These are phyloP conservation scores for Onygena corvina DNA, from an alignment of 2,329 filamentous ascomycete species.

Conservation along the genomic window DNA sequence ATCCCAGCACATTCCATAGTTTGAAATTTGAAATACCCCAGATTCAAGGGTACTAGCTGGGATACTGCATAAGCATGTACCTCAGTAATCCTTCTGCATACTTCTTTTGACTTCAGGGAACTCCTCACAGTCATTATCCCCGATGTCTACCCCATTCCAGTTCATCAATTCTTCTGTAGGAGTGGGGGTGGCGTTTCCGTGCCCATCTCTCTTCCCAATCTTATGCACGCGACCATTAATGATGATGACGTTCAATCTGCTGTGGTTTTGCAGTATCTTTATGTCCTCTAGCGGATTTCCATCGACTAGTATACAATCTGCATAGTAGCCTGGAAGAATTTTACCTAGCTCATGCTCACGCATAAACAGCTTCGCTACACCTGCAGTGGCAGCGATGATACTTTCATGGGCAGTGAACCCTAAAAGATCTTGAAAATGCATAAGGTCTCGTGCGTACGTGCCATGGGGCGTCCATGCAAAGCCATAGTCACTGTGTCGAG, in stretches of 20 bases:
- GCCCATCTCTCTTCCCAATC: slow-evolving; percentile 17
- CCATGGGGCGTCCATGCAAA: slow-evolving; percentile 41
- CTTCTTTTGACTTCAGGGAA: slow-evolving; percentile 10
- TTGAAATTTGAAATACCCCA: neutral
- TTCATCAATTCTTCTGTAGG: neutral
- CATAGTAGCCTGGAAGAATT: slow-evolving; percentile 33
- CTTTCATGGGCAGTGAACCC: slow-evolving; percentile 36
- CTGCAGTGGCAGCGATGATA: slow-evolving; percentile 35
- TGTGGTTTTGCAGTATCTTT: slow-evolving; percentile 33
- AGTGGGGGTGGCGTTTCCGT: slow-evolving; percentile 10
- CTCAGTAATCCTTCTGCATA: slow-evolving; percentile 12
- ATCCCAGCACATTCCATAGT: neutral
- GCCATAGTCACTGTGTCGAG: slow-evolving; percentile 31
- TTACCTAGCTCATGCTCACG: slow-evolving; percentile 28
- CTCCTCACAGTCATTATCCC: slow-evolving; percentile 5
- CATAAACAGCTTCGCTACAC: slow-evolving; percentile 35
- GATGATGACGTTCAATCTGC: slow-evolving; percentile 35
- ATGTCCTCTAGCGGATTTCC: slow-evolving; percentile 37
- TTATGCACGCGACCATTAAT: slow-evolving; percentile 41
- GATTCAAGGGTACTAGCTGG: neutral
- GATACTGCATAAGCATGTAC: neutral
- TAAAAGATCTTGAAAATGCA: slow-evolving; percentile 37
- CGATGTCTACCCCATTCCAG: neutral
- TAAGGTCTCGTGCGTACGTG: slow-evolving; percentile 38
- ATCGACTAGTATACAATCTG: slow-evolving; percentile 38